Conservation (phyloP, 2,329 filamentous ascomycete genomes). For the Arthrobotrys conoides region DNA sequence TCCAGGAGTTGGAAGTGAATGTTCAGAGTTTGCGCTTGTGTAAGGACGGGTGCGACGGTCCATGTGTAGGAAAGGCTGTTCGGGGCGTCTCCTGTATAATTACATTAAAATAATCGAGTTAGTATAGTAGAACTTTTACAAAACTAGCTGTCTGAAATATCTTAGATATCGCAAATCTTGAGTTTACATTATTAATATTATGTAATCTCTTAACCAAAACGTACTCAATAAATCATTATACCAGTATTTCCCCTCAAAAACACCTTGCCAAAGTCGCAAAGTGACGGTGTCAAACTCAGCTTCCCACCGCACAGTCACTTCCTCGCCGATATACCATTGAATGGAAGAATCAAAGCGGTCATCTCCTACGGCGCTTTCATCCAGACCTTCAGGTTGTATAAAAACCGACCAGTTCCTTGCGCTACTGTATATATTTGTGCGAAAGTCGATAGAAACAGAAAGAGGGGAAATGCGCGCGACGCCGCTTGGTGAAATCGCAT, state of each 20-base stretch:
- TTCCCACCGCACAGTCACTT: conserved; percentile 36
- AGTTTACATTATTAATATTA: too few relatives aligned
- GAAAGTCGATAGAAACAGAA: not conserved
- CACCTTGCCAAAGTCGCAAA: conserved; percentile 36
- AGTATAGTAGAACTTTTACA: not conserved
- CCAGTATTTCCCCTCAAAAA: conserved; percentile 25
- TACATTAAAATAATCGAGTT: not conserved
- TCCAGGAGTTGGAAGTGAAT: conserved; percentile 41
- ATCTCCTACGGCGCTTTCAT: conserved; percentile 16
- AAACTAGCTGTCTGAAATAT: not conserved
- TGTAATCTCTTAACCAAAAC: too few relatives aligned
- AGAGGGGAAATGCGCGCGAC: conserved; percentile 1
- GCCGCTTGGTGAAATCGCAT: conserved; percentile 1
- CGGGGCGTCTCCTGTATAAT: conserved; percentile 6
- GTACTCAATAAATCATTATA: conserved; percentile 30
- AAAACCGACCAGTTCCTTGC: conserved; percentile 3
- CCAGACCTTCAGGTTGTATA: conserved; percentile 16
- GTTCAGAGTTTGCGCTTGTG: conserved; percentile 35
- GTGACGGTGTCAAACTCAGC: conserved; percentile 33
- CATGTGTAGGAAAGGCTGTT: conserved; percentile 16
- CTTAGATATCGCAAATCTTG: not conserved
- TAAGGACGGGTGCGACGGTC: conserved; percentile 30
- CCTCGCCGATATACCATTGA: conserved; percentile 29
- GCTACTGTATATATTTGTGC: not conserved
- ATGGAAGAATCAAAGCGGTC: conserved; percentile 39